phyloP scores from a whole-genome alignment of 495 filamentous ascomycete genomes.

The Haplographium delicatum region DNA sequence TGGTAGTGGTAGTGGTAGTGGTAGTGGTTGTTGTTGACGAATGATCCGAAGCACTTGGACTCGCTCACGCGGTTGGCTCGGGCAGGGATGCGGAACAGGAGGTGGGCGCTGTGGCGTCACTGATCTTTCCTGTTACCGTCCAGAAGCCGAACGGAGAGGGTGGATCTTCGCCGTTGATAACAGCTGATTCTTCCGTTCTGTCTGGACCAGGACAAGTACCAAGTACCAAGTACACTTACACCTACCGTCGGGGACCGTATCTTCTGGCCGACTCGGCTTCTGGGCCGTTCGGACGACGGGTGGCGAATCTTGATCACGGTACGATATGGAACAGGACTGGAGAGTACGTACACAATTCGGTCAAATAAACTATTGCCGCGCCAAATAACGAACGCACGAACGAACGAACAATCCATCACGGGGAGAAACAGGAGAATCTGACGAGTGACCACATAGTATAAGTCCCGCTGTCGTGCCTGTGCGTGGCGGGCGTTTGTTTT shows the following conservation, averaged over 20 bases:
- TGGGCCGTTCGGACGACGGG: no score
- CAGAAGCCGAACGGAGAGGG: neutral
- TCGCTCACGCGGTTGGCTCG: neutral
- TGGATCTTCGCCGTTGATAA: neutral
- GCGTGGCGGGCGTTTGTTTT: neutral
- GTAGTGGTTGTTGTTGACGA: neutral
- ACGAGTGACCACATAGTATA: no score
- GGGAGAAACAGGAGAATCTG: neutral
- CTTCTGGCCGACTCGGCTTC: no score
- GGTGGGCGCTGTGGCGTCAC: neutral
- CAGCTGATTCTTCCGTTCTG: neutral
- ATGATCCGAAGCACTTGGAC: conserved; percentile 1
- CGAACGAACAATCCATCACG: no score
- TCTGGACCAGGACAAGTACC: no score
- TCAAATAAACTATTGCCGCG: no score
- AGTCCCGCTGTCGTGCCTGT: neutral
- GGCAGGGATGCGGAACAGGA: neutral
- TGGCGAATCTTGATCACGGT: no score
- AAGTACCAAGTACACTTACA: no score
- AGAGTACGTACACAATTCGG: no score
- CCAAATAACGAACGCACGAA: no score
- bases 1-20: neutral
- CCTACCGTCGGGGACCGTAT: no score
- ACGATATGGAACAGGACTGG: no score
- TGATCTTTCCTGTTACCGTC: neutral